Percentiles rank a stretch among this genome's conserved stretches.
These are phyloP conservation scores for Epicoccum nigrum DNA, from an alignment of 2,329 filamentous ascomycete species.

Conservation along the genomic window DNA sequence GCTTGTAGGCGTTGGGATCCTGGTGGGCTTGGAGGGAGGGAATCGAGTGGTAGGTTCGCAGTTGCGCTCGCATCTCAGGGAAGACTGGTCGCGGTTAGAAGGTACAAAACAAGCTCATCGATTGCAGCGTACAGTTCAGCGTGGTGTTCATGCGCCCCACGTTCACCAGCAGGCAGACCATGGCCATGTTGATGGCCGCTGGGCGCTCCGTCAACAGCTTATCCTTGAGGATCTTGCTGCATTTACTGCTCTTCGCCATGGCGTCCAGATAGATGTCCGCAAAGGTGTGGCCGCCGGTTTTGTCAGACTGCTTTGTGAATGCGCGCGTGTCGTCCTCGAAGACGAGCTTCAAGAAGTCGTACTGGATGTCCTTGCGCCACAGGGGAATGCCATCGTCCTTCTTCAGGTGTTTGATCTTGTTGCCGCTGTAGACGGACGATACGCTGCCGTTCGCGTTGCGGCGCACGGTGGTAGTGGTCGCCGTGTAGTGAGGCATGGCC, in stretches of 20 bases:
- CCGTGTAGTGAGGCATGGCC: constrained; percentile 51
- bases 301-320: constrained; percentile 92
- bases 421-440: constrained; percentile 70
- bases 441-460: constrained; percentile 70
- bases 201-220: constrained; percentile 91
- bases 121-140: constrained; percentile 76
- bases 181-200: constrained; percentile 96
- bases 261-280: constrained; percentile 98
- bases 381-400: constrained; percentile 88
- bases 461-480: constrained; percentile 59
- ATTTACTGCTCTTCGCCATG: constrained; percentile 98
- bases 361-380: constrained; percentile 88
- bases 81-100: constrained; percentile 70
- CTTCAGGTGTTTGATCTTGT: constrained; percentile 84
- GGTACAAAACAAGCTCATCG: constrained; percentile 6
- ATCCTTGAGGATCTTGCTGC: constrained; percentile 96
- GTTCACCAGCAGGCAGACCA: constrained; percentile 97
- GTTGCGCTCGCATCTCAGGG: constrained; percentile 96
- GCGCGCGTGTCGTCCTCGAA: constrained; percentile 77
- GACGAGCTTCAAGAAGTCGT: constrained; percentile 79
- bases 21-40: constrained; percentile 94
- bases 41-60: constrained; percentile 97
- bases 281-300: constrained; percentile 75
- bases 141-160: constrained; percentile 99
- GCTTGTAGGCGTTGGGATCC: constrained; percentile 95